Conservation (phyloP, 805 yeast genomes). For the Starmerella floris region DNA sequence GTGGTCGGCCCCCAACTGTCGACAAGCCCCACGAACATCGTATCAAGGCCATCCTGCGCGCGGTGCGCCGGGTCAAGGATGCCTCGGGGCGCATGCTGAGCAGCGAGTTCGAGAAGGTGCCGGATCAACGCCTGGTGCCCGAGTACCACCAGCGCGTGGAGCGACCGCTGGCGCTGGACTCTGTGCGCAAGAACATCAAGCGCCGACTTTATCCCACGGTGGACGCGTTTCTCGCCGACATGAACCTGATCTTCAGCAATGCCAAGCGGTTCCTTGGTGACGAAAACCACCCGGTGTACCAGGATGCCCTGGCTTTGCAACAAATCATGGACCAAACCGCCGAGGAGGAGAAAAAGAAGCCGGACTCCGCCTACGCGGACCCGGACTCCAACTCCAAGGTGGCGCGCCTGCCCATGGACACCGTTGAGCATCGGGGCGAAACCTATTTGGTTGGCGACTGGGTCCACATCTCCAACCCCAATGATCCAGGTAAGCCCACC, state of each 20-base stretch:
- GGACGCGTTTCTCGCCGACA: constrained; percentile 63
- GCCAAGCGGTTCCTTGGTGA: constrained; percentile 48
- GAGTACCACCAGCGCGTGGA: constrained; percentile 36
- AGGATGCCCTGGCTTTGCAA: constrained; percentile 54
- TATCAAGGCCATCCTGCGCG: constrained; percentile 73
- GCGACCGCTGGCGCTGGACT: constrained; percentile 32
- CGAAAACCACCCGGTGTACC: constrained; percentile 40
- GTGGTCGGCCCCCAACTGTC: constrained; percentile 85
- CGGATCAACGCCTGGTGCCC: constrained; percentile 46
- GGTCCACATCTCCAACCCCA: constrained; percentile 77
- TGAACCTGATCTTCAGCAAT: constrained; percentile 60
- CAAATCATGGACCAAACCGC: constrained; percentile 41
- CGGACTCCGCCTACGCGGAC: constrained; percentile 59
- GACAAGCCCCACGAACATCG: constrained; percentile 87
- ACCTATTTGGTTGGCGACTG: constrained; percentile 83
- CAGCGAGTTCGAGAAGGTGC: constrained; percentile 66
- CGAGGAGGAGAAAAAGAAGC: constrained; percentile 61
- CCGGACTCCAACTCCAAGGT: constrained; percentile 44
- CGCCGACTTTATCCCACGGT: constrained; percentile 68
- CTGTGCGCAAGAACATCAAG: constrained; percentile 66
- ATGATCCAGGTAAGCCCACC: constrained; percentile 79
- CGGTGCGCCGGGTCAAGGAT: constrained; percentile 58
- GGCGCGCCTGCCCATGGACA: constrained; percentile 67
- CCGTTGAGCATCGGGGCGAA: constrained; percentile 55
- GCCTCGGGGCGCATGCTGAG: constrained; percentile 37